Percentiles rank a stretch among this genome's conserved stretches.
These are phyloP conservation scores for Marvania coccoides DNA, from an alignment of 139 green algal genomes.

Conservation along the genomic window DNA sequence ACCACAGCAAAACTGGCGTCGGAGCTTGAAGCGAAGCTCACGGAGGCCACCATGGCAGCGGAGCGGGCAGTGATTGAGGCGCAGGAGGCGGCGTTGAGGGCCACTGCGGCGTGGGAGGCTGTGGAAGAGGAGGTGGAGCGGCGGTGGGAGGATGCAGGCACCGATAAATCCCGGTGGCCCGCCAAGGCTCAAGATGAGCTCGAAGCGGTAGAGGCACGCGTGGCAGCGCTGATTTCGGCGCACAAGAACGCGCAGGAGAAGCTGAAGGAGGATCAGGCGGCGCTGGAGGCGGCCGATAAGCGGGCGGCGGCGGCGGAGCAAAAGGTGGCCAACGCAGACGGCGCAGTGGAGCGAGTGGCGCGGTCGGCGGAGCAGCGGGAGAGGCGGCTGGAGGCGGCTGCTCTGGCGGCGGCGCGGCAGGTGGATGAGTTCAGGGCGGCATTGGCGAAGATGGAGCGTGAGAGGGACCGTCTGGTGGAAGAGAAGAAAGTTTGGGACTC, in stretches of 20 bases:
- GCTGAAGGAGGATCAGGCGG: background rate
- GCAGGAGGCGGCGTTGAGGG: background rate
- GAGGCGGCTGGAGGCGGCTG: constrained; percentile 4
- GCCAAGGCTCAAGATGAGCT: constrained; percentile 12
- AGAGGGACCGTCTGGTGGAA: constrained; percentile 20
- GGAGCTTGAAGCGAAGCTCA: constrained; percentile 11
- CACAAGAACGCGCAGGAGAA: constrained; percentile 1
- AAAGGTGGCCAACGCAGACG: background rate
- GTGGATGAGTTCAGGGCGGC: constrained; percentile 10
- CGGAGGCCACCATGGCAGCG: background rate
- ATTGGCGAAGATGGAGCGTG: background rate
- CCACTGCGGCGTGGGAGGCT: background rate
- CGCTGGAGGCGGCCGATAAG: background rate
- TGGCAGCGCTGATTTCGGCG: constrained; percentile 4
- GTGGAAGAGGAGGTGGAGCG: background rate
- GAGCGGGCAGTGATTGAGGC: constrained; percentile 4
- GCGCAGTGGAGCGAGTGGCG: background rate
- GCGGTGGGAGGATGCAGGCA: background rate
- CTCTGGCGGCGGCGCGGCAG: constrained; percentile 1
- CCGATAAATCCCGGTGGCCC: constrained; percentile 12
- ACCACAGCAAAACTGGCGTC: constrained; percentile 14
- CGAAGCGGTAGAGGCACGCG: constrained; percentile 14
- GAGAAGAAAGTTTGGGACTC: constrained; percentile 8
- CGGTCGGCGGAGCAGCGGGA: background rate
- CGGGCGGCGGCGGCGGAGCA: background rate